phyloP scores from a whole-genome alignment of 176 grass and related monocot genomes.

The Cymbopogon citratus region DNA sequence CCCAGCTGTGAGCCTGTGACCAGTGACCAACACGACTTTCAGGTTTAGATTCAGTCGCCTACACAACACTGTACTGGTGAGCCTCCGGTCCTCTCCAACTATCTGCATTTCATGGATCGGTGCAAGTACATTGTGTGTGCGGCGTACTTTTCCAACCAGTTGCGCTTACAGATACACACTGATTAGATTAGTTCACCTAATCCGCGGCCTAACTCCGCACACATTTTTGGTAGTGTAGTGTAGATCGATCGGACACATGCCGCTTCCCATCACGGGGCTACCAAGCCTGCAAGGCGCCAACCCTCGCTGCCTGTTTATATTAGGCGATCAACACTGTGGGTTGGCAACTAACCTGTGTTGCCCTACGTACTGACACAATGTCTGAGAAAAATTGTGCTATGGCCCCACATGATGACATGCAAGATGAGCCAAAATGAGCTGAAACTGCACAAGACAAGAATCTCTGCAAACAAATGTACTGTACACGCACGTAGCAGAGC shows the following conservation, averaged over 20 bases:
- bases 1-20: not conserved
- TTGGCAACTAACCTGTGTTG: not conserved
- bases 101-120: not conserved
- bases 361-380: not conserved
- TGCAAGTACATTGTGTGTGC: not conserved
- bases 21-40: not conserved
- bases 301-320: conserved; percentile 12
- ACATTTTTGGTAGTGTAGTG: no score
- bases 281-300: not conserved
- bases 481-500: not conserved
- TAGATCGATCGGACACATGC: not conserved
- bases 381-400: not conserved
- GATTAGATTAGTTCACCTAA: not conserved
- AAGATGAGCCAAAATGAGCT: not conserved
- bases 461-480: not conserved
- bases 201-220: not conserved
- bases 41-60: not conserved
- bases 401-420: not conserved
- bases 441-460: not conserved
- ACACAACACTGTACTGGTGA: not conserved
- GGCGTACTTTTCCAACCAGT: not conserved
- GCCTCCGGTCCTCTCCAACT: not conserved
- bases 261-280: not conserved
- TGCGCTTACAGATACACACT: no score
- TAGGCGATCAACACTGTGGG: not conserved